These are phyloP conservation scores for Keithomyces neogunnii DNA, from an alignment of 2,329 filamentous ascomycete species.

Conservation along the genomic window DNA sequence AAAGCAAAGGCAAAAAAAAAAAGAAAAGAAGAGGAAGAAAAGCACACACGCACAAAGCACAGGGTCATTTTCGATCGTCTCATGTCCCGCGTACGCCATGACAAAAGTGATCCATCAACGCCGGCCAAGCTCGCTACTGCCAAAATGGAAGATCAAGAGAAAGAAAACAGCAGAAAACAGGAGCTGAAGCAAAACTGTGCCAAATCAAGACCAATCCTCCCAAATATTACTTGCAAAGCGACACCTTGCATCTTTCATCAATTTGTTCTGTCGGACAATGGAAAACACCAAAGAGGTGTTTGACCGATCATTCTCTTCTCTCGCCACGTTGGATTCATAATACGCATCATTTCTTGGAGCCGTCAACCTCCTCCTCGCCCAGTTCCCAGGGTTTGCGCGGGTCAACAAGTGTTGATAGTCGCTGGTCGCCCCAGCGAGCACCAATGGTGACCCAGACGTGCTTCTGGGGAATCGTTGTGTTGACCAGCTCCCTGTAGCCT, in stretches of 20 bases:
- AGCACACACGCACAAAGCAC: constrained; percentile 3
- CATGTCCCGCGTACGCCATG: constrained; percentile 9
- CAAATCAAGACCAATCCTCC: not conserved
- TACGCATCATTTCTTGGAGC: constrained; percentile 17
- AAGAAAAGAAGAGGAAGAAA: not conserved
- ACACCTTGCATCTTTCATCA: not conserved
- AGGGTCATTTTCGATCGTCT: constrained; percentile 6
- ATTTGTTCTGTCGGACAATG: not conserved
- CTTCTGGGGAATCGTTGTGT: constrained; percentile 45
- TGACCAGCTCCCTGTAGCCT: constrained; percentile 46
- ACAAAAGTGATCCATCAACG: constrained; percentile 9
- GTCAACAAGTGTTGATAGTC: constrained; percentile 47
- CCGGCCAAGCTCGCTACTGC: constrained; percentile 6
- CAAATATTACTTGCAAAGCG: not conserved
- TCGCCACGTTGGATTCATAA: not conserved
- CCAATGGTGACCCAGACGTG: constrained; percentile 63
- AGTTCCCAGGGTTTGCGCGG: constrained; percentile 44
- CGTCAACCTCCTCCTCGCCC: constrained; percentile 41
- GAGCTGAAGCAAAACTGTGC: constrained; percentile 9
- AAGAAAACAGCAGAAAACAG: constrained; percentile 12
- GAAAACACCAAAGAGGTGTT: not conserved
- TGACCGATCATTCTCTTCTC: not conserved
- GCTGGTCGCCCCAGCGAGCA: constrained; percentile 50
- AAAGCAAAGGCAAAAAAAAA: not conserved
- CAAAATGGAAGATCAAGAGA: constrained; percentile 1